A percentile compares a stretch with the other conserved stretches of the same genome.
Evolutionary conservation across 768 basidiomycete genomes (phyloP).

Genomic region (Boletus edulis): DNA sequence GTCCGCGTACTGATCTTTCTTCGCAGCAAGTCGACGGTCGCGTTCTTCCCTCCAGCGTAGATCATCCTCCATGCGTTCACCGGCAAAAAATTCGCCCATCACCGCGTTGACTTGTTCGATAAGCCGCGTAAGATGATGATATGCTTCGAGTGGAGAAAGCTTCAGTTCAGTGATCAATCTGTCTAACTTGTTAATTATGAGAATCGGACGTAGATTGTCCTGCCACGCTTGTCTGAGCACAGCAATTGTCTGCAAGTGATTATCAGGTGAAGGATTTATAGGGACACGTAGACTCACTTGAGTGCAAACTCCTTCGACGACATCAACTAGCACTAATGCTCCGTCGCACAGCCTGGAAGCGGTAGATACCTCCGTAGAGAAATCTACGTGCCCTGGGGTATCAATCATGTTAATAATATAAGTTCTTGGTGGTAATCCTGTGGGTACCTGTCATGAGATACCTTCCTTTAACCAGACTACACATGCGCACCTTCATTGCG

Average conservation of each 20-base stretch:
- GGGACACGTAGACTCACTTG: conserved; percentile 58
- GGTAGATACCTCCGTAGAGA: conserved; percentile 94
- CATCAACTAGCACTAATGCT: conserved; percentile 92
- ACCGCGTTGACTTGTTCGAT: conserved; percentile 98
- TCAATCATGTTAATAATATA: conserved; percentile 96
- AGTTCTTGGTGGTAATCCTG: conserved; percentile 59
- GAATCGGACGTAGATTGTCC: conserved; percentile 82
- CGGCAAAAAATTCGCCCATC: conserved; percentile 94
- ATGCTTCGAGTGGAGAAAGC: conserved; percentile 86
- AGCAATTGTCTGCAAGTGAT: conserved; percentile 72
- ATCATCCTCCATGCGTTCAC: conserved; percentile 96
- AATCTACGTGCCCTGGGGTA: conserved; percentile 98
- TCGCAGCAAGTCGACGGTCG: conserved; percentile 73
- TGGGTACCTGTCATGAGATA: conserved; percentile 34
- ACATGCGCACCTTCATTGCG: conserved; percentile 55
- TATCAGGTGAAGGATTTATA: neutral
- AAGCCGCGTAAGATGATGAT: conserved; percentile 88
- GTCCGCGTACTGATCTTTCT: conserved; percentile 68
- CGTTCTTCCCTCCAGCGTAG: conserved; percentile 91
- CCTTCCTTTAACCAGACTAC: conserved; percentile 1
- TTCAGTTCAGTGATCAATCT: conserved; percentile 92
- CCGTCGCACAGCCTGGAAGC: conserved; percentile 94
- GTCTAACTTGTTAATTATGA: conserved; percentile 97
- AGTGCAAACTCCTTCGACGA: conserved; percentile 97
- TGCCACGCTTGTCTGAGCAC: conserved; percentile 95